These are phyloP conservation scores for Nannochloropsis granulata DNA, from an alignment of 108 stramenopile genomes.

Conservation along the genomic window DNA sequence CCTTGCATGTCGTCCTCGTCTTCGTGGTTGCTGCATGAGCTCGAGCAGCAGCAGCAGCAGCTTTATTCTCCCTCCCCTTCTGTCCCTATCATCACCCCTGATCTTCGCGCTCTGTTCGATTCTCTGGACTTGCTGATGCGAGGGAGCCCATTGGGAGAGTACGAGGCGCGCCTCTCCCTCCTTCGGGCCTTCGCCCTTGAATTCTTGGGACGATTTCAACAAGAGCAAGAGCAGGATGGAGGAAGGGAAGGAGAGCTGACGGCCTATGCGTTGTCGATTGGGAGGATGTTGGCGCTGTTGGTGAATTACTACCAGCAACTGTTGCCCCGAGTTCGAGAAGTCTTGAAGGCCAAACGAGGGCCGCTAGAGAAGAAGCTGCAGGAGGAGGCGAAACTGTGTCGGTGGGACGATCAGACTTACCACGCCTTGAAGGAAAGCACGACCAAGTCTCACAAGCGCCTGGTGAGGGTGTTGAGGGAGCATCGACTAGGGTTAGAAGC, in stretches of 20 bases:
- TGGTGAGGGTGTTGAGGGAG: constrained; percentile 17
- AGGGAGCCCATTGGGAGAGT: constrained; percentile 27
- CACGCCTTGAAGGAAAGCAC: constrained; percentile 78
- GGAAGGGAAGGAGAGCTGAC: not conserved
- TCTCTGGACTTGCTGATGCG: constrained; percentile 37
- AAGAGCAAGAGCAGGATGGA: not conserved
- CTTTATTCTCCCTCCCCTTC: not conserved
- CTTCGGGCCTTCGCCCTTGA: constrained; percentile 21
- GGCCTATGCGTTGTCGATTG: constrained; percentile 1
- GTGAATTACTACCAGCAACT: constrained; percentile 60
- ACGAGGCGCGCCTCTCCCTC: constrained; percentile 29
- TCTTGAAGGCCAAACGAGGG: constrained; percentile 3
- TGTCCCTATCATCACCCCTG: not conserved
- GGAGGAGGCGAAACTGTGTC: constrained; percentile 82
- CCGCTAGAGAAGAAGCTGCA: constrained; percentile 69
- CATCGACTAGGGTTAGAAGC: not conserved
- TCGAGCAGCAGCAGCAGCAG: not conserved
- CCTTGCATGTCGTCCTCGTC: not conserved
- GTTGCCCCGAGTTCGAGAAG: constrained; percentile 14
- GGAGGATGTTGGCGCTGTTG: constrained; percentile 47
- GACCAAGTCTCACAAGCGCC: constrained; percentile 71
- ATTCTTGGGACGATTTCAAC: not conserved
- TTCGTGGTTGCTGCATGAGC: not conserved
- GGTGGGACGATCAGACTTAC: constrained; percentile 96
- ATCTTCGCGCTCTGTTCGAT: constrained; percentile 7